phyloP scores from a whole-genome alignment of 768 basidiomycete species.

The Rhodocollybia butyracea region DNA sequence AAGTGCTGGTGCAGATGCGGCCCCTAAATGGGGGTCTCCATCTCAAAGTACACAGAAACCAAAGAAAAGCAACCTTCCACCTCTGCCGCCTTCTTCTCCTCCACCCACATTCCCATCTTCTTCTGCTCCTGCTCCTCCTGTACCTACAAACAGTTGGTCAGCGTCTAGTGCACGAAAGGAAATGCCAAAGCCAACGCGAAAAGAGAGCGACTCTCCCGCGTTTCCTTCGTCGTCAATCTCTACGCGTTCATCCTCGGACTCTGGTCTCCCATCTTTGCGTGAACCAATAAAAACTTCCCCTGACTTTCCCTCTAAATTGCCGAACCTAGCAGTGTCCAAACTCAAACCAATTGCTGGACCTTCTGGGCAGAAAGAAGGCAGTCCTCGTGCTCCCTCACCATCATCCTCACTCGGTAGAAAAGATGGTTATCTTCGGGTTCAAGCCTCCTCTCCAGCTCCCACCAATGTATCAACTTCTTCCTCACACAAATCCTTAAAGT shows the following conservation, averaged over 20 bases:
- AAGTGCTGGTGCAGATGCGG: neutral
- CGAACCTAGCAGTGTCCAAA: neutral
- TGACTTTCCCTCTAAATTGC: neutral
- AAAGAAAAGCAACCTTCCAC: neutral
- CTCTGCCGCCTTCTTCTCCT: neutral
- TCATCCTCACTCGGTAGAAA: neutral
- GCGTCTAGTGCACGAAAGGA: neutral
- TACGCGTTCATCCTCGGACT: neutral
- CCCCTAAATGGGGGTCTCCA: neutral
- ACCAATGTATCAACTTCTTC: neutral
- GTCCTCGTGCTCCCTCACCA: neutral
- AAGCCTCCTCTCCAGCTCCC: neutral
- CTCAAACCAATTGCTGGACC: neutral
- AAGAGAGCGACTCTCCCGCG: no score
- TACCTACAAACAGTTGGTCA: neutral
- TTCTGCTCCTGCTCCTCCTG: neutral
- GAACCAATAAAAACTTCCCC: neutral
- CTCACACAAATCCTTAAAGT: neutral
- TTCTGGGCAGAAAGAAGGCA: neutral
- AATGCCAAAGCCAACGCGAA: neutral
- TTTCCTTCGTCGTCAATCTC: neutral
- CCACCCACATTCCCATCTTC: neutral
- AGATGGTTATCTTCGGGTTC: neutral
- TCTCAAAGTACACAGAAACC: neutral
- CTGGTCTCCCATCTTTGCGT: neutral